Evolutionary conservation across 208 protist genomes (phyloP), one percentile per base, ranked within the genome.

Genomic region (Trypanosoma platydactyli): DNA sequence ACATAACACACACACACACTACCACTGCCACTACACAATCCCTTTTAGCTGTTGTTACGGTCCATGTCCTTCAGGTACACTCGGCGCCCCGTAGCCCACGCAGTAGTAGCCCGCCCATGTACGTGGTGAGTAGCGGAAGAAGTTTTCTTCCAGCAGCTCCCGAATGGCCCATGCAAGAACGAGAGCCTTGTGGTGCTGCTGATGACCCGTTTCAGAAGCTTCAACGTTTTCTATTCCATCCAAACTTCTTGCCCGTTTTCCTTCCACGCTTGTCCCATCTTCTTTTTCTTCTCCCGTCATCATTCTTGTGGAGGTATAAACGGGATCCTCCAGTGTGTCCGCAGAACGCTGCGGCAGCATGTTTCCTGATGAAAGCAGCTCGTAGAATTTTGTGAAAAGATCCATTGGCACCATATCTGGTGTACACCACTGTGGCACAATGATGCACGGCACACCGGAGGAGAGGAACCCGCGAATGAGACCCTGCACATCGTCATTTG

Each of bases 371-470:
- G 55, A 64, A 25, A 82, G 77, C 50, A 81, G 55, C 48, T 76
- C 50, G 72, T 94, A 94, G 68, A 96, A 93, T n/a, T 71, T 68
- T 18, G 64, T 66, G 42, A 96, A 91, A 20, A 96, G 77, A 45
- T 88, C 66, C 24, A 78, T 63, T 29, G 91, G 88, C 30, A 82
- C 66, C 86, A 96, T 91, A 64, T 96, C 91, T 0, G 91, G 91
- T 18, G 88, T 96, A 80, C 91, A 96, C 88, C 91, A 96, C 79
- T 91, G 88, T 16, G 80, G 79, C 6, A 75, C 67, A 57, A 96
- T 77, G 11, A 96, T 81, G 64, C 85, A 93, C 16, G 88, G 86
- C 52, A 86, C 87, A 4, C 88, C 88, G 63, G 77, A 71, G 52
- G 80, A 72, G 55, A 88, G 81, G 61, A 94, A 92, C 29, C 75